Conservation (phyloP, 352 stramenopile species). For the Globisporangium cystogenes region DNA sequence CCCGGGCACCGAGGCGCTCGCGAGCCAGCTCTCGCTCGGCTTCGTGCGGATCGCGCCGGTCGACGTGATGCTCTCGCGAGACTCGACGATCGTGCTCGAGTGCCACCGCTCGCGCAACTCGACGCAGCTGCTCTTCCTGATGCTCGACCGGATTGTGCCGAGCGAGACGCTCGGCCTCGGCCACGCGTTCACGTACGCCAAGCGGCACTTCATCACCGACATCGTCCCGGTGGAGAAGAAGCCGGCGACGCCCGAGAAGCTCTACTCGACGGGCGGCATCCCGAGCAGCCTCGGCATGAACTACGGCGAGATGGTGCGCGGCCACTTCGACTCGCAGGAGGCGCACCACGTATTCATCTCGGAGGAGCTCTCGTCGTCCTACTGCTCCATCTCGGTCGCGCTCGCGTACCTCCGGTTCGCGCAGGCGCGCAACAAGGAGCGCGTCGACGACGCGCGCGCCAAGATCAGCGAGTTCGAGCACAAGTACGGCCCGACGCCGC, state of each 20-base stretch:
- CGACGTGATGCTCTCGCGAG: constrained; percentile 70
- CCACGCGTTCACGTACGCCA: constrained; percentile 77
- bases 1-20: constrained; percentile 43
- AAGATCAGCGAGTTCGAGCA: constrained; percentile 51
- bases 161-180: constrained; percentile 57
- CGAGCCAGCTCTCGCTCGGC: constrained; percentile 57
- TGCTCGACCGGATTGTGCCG: constrained; percentile 67
- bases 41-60: constrained; percentile 70
- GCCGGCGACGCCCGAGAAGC: background rate
- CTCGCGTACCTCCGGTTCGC: constrained; percentile 76
- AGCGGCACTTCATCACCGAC: constrained; percentile 76
- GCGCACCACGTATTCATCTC: constrained; percentile 73
- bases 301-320: constrained; percentile 60
- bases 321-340: constrained; percentile 39
- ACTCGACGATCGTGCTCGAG: constrained; percentile 67
- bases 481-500: constrained; percentile 33
- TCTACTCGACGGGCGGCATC: constrained; percentile 3
- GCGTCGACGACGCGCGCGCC: constrained; percentile 48
- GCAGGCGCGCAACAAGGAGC: constrained; percentile 55
- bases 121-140: constrained; percentile 64
- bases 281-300: constrained; percentile 24
- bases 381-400: constrained; percentile 77
- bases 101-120: constrained; percentile 43
- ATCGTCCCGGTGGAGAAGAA: constrained; percentile 40
- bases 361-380: constrained; percentile 76